Percentiles rank a stretch among this genome's conserved stretches.
Conservation (phyloP, 495 filamentous ascomycete species). For the Evansstolkia leycettana region DNA sequence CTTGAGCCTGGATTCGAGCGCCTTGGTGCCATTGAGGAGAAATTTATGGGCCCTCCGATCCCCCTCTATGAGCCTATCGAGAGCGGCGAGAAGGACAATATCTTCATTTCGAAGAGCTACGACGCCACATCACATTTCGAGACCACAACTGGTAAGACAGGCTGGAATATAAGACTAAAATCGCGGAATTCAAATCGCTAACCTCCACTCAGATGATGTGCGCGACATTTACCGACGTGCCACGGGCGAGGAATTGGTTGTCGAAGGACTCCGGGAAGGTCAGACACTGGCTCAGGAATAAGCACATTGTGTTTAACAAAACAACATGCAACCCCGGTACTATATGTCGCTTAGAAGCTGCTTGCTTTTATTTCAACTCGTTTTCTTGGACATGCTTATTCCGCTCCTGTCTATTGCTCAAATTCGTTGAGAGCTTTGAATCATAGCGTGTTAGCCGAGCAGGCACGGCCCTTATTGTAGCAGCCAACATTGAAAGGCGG, state of each 20-base stretch:
- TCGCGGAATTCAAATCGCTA: too few species aligned
- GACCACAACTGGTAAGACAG: slow-evolving; percentile 56
- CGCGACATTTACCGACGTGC: slow-evolving; percentile 84
- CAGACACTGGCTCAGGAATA: slow-evolving; percentile 40
- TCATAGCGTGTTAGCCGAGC: background rate
- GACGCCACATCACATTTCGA: slow-evolving; percentile 97
- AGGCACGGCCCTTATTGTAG: too few species aligned
- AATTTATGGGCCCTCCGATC: slow-evolving; percentile 87
- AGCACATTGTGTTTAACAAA: slow-evolving; percentile 6
- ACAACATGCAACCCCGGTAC: slow-evolving; percentile 8
- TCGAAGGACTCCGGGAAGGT: slow-evolving; percentile 41
- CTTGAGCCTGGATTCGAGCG: slow-evolving; percentile 88
- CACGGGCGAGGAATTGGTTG: slow-evolving; percentile 75
- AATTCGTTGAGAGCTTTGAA: background rate
- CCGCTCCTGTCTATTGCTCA: background rate
- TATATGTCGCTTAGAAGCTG: slow-evolving; percentile 21
- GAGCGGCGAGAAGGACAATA: slow-evolving; percentile 74
- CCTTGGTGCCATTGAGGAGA: slow-evolving; percentile 89
- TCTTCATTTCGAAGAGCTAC: slow-evolving; percentile 98
- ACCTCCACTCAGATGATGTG: slow-evolving; percentile 56
- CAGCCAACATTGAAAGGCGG: too few species aligned
- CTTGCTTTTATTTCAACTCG: background rate
- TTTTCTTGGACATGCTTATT: slow-evolving; percentile 1
- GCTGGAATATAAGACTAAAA: too few species aligned
- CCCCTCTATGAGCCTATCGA: slow-evolving; percentile 88